Conservation (phyloP, 1,139 yeast genomes). For the Geotrichum phurueaensis region DNA sequence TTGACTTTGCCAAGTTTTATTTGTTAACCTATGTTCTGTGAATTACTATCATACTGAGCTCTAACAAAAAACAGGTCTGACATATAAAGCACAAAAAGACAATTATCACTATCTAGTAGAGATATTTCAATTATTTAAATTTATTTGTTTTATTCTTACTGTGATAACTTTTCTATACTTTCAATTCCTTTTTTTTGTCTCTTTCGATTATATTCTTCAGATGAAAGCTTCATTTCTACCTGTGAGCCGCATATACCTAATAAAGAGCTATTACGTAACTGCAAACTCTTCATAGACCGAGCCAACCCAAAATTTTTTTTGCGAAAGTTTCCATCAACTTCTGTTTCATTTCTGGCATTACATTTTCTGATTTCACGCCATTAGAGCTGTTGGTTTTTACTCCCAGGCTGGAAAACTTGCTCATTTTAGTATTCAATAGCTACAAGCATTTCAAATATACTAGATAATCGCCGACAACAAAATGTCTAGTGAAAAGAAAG, state of each 20-base stretch:
- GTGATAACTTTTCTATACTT: not conserved
- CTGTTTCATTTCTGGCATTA: not conserved
- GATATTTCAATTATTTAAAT: not conserved
- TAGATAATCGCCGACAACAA: not conserved
- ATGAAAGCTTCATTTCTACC: not conserved
- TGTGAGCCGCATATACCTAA: not conserved
- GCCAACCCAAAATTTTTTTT: not conserved
- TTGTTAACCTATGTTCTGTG: not conserved
- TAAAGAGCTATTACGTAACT: not conserved
- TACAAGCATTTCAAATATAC: not conserved
- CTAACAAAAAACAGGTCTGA: too few species aligned
- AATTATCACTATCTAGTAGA: not conserved
- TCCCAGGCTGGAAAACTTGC: not conserved
- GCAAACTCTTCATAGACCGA: not conserved
- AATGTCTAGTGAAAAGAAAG: slow-evolving; percentile 25
- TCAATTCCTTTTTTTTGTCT: not conserved
- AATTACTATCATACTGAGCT: too few species aligned
- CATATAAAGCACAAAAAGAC: too few species aligned
- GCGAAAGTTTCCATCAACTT: not conserved
- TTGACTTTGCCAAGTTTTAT: not conserved
- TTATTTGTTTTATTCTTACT: not conserved
- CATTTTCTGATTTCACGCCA: not conserved
- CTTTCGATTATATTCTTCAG: not conserved
- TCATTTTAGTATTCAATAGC: not conserved
- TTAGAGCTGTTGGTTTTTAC: not conserved